Evolutionary conservation across 306 rosid genomes (phyloP), one percentile per base, ranked within the genome.

Genomic region (Dicorynia guianensis): DNA sequence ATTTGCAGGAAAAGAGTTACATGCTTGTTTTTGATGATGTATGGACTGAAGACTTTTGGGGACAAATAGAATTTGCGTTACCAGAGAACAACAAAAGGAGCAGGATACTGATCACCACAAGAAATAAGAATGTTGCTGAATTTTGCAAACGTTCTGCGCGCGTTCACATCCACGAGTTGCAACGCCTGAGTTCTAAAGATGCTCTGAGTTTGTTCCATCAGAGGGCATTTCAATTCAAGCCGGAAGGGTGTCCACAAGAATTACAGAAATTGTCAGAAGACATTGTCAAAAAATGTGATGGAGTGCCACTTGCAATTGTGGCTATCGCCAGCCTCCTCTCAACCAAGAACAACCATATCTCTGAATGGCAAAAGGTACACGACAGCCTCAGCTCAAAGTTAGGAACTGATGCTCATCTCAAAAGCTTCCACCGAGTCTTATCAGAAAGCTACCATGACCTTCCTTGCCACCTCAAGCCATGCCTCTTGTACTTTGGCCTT

Each of bases 281-380:
- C 3, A 46, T 72, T 17, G 49, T 60, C 11, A 17, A 8, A 3
- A 72, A 59, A 20, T 72, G 77, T 35, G 60, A 60, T n/a, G 77
- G 77, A 25, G 34, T 72, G 9, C 69, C 77, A n/a, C 77, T 72
- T 10, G 77, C 77, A 11, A 58, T 58, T 60, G 60, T 46, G 12
- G 48, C 69, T 14, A 44, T 47, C 4, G 69, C 58, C 6, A 49
- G 69, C 12, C 60, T 72, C 19, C 9, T 72, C 6, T 72, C 60
- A 33, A 72, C 69, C 5, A 47, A 59, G 17, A 30, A 34, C 19
- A 72, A 72, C 7, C 5, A 13, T 59, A 46, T 25, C 6, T 60
- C 11, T 5, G 77, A 72, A 72, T 72, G 77, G 69, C 3, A 35
- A 60, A 72, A 13, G 47, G 53, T 60, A 3, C 58, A 1, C 11